phyloP scores from a whole-genome alignment of 1,284 basidiomycete genomes.

The Ceratobasidium sp. region DNA sequence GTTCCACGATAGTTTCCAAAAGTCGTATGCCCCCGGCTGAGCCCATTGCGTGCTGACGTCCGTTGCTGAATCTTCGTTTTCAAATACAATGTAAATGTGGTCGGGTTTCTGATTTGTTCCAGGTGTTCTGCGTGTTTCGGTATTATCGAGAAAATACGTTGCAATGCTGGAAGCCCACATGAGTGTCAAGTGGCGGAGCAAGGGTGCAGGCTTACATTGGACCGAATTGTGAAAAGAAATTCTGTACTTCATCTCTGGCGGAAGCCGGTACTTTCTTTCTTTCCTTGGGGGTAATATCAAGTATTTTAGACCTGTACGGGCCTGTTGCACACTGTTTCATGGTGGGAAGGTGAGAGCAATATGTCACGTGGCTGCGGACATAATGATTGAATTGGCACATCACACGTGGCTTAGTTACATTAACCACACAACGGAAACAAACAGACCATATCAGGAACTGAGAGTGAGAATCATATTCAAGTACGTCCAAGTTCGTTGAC shows the following conservation, averaged over 20 bases:
- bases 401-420: too few relatives aligned
- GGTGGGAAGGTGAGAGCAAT: too few relatives aligned
- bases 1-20: constrained; percentile 11
- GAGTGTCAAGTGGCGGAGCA: too few relatives aligned
- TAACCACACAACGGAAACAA: too few relatives aligned
- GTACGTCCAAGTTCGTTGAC: too few relatives aligned
- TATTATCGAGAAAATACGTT: not conserved
- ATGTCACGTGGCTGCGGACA: too few relatives aligned
- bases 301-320: too few relatives aligned
- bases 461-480: too few relatives aligned
- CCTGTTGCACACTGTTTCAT: too few relatives aligned
- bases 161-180: not conserved
- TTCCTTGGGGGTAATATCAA: too few relatives aligned
- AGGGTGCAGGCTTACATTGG: not conserved
- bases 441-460: too few relatives aligned
- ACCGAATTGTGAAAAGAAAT: constrained; percentile 21
- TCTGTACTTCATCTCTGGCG: constrained; percentile 1
- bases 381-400: too few relatives aligned
- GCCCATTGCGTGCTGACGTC: not conserved
- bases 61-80: not conserved
- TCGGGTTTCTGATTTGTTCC: not conserved
- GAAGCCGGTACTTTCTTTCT: not conserved
- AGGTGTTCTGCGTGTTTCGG: not conserved
- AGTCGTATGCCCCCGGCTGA: not conserved
- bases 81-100: constrained; percentile 14